A percentile compares a stretch with the other conserved stretches of the same genome.
These are phyloP conservation scores for Cadophora sp. DNA, from an alignment of 2,329 filamentous ascomycete species.

Conservation along the genomic window DNA sequence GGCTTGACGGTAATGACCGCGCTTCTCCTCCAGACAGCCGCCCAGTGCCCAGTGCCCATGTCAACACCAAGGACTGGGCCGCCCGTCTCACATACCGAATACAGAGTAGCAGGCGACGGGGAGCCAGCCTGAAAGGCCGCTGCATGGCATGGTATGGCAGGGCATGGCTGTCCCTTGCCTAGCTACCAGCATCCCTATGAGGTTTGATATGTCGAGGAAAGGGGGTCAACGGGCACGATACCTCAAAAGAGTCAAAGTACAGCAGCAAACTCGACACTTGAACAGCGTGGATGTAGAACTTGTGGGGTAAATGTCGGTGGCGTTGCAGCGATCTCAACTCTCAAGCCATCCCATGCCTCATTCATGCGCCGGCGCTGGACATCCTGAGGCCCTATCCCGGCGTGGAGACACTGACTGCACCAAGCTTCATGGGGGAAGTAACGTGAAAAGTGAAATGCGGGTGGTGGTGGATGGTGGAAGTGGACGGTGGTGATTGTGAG, in stretches of 20 bases:
- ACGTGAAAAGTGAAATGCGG: not conserved
- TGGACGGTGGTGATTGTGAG: constrained; percentile 12
- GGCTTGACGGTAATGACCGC: constrained; percentile 16
- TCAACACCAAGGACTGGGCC: not conserved
- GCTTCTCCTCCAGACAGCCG: constrained; percentile 20
- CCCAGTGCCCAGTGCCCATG: not conserved
- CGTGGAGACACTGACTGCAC: constrained; percentile 32
- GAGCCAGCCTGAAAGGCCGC: constrained; percentile 8
- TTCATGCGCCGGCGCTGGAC: constrained; percentile 12
- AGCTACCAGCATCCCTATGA: not conserved
- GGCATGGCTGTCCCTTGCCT: not conserved
- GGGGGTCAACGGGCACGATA: not conserved
- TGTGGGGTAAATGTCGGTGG: constrained; percentile 37
- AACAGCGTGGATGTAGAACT: constrained; percentile 27
- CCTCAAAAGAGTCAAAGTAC: not conserved
- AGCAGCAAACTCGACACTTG: not conserved
- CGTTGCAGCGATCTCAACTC: constrained; percentile 16
- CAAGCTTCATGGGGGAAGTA: constrained; percentile 27
- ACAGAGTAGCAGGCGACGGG: constrained; percentile 11
- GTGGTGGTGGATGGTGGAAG: not conserved
- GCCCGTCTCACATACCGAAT: constrained; percentile 10
- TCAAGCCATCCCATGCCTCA: not conserved
- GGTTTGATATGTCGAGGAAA: not conserved
- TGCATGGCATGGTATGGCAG: constrained; percentile 3
- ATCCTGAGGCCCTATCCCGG: not conserved